Evolutionary conservation across 306 rosid species (phyloP).

Genomic region (Prinsepia uniflora): DNA sequence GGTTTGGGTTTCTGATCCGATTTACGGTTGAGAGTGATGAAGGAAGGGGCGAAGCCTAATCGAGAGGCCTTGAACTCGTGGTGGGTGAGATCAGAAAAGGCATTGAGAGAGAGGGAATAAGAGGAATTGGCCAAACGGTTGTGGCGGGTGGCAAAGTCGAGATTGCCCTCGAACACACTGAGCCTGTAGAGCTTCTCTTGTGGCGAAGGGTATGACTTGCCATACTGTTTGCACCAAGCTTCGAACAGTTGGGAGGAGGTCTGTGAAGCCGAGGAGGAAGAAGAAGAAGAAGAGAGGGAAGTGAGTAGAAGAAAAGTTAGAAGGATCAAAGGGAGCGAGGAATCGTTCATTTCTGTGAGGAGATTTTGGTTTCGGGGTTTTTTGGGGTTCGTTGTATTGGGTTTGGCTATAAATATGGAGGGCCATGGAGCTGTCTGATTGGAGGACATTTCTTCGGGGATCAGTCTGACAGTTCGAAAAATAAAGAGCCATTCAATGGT

Average conservation of each 20-base stretch:
- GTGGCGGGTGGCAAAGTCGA: slow-evolving; percentile 50
- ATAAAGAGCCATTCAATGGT: background rate
- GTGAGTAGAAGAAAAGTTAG: slow-evolving; percentile 12
- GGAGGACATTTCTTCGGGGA: background rate
- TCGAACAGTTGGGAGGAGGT: slow-evolving; percentile 52
- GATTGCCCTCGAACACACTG: slow-evolving; percentile 60
- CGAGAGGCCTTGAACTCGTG: slow-evolving; percentile 79
- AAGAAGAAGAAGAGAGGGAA: slow-evolving; percentile 21
- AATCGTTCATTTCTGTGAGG: slow-evolving; percentile 18
- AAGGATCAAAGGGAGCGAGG: background rate
- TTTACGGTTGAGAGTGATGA: slow-evolving; percentile 23
- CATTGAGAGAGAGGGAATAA: slow-evolving; percentile 68
- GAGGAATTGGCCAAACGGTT: slow-evolving; percentile 46
- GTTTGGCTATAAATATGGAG: slow-evolving; percentile 11
- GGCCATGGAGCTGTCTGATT: slow-evolving; percentile 3
- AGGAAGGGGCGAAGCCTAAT: slow-evolving; percentile 51
- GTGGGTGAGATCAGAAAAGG: slow-evolving; percentile 79
- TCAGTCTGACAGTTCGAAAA: background rate
- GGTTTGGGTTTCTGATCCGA: slow-evolving; percentile 15
- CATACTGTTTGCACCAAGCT: slow-evolving; percentile 62
- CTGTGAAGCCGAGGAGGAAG: slow-evolving; percentile 15
- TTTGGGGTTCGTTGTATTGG: background rate
- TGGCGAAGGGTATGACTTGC: slow-evolving; percentile 53
- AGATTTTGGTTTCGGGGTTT: background rate
- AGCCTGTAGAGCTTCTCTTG: slow-evolving; percentile 54